Evolutionary conservation across 345 rosid species (phyloP), one percentile per base, ranked within the genome.

Genomic region (Arabidopsis arenosa): DNA sequence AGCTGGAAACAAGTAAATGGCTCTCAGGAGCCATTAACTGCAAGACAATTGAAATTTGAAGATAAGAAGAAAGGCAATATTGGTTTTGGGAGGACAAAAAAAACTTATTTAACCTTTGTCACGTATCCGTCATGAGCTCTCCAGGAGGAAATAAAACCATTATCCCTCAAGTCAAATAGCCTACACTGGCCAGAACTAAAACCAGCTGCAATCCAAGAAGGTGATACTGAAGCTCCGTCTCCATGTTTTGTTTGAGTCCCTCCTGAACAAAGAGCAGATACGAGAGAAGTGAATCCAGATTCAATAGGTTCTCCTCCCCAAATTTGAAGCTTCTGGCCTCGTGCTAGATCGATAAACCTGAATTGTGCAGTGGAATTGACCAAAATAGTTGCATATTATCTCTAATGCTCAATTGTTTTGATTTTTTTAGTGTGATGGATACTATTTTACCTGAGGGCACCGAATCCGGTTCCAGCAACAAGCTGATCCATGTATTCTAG

Each of bases 1-100:
- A 93, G 87, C 98, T 93, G 64, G 98, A 91, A 74, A 93, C 90
- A 80, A 93, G 93, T 77, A 86, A 76, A 85, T 93, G 90, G 69
- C 87, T 86, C 81, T 89, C 93, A 7, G 88, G 86, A 66, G 93
- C 88, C 73, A 90, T 87, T 85, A 93, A 80, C 97, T 93, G 90
- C 83, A 81, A 21, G 70, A 73, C 23, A 33, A 53, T 75, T 45
- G 32, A 54, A 8, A 33, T 13, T 53, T 2, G n/a, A 30, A 40
- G 14, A 58, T 66, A 41, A 39, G 48, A 64, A 45, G 41, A 48
- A 54, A 70, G 44, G 44, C 23, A 40, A 44, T 45, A 15, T 44
- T 11, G 13, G 41, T 21, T 35, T 54, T 35, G 1, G 37, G 52
- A 67, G 75, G 54, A 4, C 0, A 7, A 54, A 17, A 17, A 44